phyloP scores from a whole-genome alignment of 352 stramenopile genomes.

The Pythium dissimile region DNA sequence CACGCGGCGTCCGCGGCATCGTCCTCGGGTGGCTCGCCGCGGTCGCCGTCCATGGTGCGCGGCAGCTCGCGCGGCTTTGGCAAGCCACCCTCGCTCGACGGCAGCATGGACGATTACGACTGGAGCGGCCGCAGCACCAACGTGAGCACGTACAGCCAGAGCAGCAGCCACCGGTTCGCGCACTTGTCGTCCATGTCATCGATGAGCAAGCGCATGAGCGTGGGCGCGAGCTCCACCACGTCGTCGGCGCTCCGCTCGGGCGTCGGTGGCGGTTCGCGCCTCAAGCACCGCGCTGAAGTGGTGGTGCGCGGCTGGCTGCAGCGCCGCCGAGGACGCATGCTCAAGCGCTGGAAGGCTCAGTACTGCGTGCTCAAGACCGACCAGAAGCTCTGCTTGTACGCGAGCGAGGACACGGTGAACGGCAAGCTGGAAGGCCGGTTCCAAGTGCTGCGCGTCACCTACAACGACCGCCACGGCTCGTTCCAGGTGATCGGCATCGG shows the following conservation, averaged over 20 bases:
- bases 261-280: no score
- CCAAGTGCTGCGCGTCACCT: constrained; percentile 40
- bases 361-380: constrained; percentile 56
- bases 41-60: constrained; percentile 9
- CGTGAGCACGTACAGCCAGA: constrained; percentile 1
- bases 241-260: constrained; percentile 3
- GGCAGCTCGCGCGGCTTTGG: background rate
- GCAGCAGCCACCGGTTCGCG: background rate
- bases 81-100: constrained; percentile 6
- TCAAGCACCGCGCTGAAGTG: constrained; percentile 19
- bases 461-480: constrained; percentile 43
- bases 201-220: constrained; percentile 13
- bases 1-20: background rate
- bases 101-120: constrained; percentile 35
- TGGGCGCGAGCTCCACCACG: constrained; percentile 17
- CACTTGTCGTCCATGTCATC: constrained; percentile 7
- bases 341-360: constrained; percentile 57
- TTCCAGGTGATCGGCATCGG: constrained; percentile 56
- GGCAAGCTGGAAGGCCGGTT: constrained; percentile 42
- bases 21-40: constrained; percentile 7
- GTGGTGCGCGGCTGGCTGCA: constrained; percentile 48
- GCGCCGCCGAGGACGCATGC: constrained; percentile 41
- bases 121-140: constrained; percentile 5
- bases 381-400: constrained; percentile 48
- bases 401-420: constrained; percentile 56